These are phyloP conservation scores for Adansonia rubrostipa DNA, from an alignment of 441 rosid genomes.

Conservation along the genomic window DNA sequence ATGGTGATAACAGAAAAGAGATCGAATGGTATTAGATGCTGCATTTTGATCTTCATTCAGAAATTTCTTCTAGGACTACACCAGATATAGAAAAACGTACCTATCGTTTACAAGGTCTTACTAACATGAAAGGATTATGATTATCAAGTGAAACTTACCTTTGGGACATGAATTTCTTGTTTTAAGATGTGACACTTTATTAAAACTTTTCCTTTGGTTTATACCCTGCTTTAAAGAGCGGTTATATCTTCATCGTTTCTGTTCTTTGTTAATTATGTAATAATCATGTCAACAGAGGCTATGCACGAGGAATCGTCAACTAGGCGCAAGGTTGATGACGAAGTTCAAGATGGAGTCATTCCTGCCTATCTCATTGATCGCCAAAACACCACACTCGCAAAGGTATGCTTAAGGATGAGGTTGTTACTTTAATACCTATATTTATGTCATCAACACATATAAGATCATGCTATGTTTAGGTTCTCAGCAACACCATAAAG, in stretches of 20 bases:
- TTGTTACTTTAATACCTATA: neutral
- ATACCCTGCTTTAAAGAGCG: neutral
- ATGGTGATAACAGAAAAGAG: neutral
- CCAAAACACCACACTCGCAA: slow-evolving; percentile 80
- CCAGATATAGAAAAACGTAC: neutral
- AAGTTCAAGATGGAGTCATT: slow-evolving; percentile 86
- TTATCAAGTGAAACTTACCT: neutral
- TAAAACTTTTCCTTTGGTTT: neutral
- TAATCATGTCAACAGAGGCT: slow-evolving; percentile 47
- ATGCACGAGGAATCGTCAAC: slow-evolving; percentile 87
- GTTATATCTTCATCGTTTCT: neutral
- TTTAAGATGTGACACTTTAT: neutral
- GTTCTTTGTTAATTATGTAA: neutral
- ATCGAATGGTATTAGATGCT: neutral
- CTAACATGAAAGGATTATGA: neutral
- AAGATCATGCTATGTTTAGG: slow-evolving; percentile 41
- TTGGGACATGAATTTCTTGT: neutral
- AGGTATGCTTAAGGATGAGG: slow-evolving; percentile 43
- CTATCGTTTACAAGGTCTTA: neutral
- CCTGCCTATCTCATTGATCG: slow-evolving; percentile 97
- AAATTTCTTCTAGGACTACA: neutral
- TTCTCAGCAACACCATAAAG: slow-evolving; percentile 87
- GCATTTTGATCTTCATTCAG: neutral
- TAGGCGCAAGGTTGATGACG: slow-evolving; percentile 84
- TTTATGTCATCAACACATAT: slow-evolving; percentile 19